Evolutionary conservation across 345 rosid species (phyloP).

Genomic region (Pistacia vera): DNA sequence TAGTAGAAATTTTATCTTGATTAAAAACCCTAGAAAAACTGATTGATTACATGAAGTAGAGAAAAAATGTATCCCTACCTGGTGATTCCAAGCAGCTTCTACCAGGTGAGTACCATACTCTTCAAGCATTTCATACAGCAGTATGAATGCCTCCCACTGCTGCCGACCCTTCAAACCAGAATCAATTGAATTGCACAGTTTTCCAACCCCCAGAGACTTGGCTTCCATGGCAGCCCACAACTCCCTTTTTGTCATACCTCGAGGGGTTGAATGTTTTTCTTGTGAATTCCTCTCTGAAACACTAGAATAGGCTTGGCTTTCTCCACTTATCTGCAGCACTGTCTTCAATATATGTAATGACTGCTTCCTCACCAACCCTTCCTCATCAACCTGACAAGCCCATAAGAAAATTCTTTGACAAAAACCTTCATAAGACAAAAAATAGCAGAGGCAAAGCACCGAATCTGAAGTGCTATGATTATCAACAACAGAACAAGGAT

Average conservation of each 20-base stretch:
- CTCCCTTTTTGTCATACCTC: slow-evolving; percentile 71
- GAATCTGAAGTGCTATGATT: slow-evolving; percentile 13
- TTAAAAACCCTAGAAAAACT: slow-evolving; percentile 1
- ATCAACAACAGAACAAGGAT: slow-evolving; percentile 19
- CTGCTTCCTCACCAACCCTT: slow-evolving; percentile 86
- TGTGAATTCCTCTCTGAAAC: slow-evolving; percentile 35
- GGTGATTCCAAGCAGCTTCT: slow-evolving; percentile 97
- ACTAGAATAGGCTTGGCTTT: slow-evolving; percentile 29
- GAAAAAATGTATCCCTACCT: slow-evolving; percentile 47
- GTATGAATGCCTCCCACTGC: slow-evolving; percentile 90
- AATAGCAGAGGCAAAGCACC: slow-evolving; percentile 4
- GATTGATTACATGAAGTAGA: slow-evolving; percentile 4
- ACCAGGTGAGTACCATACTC: slow-evolving; percentile 96
- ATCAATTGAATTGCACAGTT: slow-evolving; percentile 47
- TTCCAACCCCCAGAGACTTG: slow-evolving; percentile 81
- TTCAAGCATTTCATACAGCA: slow-evolving; percentile 90
- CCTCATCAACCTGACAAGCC: slow-evolving; percentile 67
- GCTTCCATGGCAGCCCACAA: slow-evolving; percentile 91
- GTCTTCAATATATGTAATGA: slow-evolving; percentile 79
- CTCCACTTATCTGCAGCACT: slow-evolving; percentile 42
- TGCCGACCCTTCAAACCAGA: slow-evolving; percentile 50
- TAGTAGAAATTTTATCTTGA: neutral
- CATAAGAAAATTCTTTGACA: slow-evolving; percentile 6
- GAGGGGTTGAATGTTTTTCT: slow-evolving; percentile 45
- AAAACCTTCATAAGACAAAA: neutral